A percentile compares a stretch with the other conserved stretches of the same genome.
phyloP scores from a whole-genome alignment of 2,329 filamentous ascomycete genomes.

The Aspergillus hortae region DNA sequence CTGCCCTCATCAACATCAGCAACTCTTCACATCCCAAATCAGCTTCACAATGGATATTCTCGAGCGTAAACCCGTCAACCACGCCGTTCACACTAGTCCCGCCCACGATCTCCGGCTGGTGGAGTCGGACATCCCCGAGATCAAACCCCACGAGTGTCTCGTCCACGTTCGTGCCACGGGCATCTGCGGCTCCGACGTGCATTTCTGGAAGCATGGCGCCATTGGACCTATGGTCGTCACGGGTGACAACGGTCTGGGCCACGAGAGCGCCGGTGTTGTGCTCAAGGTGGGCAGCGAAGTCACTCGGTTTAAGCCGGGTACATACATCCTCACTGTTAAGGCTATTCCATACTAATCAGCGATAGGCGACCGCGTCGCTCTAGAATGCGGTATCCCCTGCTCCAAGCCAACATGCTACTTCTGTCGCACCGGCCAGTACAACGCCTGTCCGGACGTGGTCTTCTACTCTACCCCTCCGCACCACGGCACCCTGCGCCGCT shows the following conservation, averaged over 20 bases:
- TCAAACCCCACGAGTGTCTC: conserved; percentile 12
- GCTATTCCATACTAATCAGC: background rate
- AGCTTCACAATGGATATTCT: conserved; percentile 11
- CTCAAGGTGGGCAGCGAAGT: conserved; percentile 14
- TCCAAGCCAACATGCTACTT: conserved; percentile 15
- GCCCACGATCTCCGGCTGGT: conserved; percentile 16
- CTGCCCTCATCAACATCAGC: background rate
- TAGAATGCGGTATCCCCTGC: conserved; percentile 18
- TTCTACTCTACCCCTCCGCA: conserved; percentile 20
- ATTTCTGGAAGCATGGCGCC: conserved; percentile 19
- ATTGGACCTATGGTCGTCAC: conserved; percentile 18
- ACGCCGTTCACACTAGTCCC: conserved; percentile 17
- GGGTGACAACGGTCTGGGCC: conserved; percentile 17
- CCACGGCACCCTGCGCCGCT: conserved; percentile 16
- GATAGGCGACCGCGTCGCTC: conserved; percentile 16
- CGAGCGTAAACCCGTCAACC: conserved; percentile 13
- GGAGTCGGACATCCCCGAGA: conserved; percentile 14
- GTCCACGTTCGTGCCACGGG: conserved; percentile 16
- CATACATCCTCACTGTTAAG: background rate
- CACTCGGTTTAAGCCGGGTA: conserved; percentile 17
- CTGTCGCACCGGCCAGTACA: conserved; percentile 16
- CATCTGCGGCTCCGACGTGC: conserved; percentile 18
- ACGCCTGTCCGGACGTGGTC: conserved; percentile 17
- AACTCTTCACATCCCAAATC: background rate
- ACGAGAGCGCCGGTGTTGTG: conserved; percentile 18